A percentile compares a stretch with the other conserved stretches of the same genome.
Evolutionary conservation across 805 yeast genomes (phyloP).

Genomic region (Limtongia smithiae): DNA sequence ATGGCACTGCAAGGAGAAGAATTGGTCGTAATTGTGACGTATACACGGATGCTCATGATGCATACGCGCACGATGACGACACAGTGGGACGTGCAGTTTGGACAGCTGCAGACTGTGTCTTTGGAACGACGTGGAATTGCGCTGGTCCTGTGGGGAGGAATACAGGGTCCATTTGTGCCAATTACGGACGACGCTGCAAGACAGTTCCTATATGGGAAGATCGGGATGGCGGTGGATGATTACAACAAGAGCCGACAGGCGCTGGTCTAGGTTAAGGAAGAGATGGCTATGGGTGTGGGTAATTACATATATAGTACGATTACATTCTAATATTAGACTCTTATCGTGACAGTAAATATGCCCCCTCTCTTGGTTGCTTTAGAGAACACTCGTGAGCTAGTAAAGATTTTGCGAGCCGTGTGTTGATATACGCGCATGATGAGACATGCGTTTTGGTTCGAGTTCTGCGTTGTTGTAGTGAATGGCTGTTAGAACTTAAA

Average conservation of each 20-base stretch:
- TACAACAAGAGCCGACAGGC: conserved; percentile 46
- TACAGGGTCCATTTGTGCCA: conserved; percentile 73
- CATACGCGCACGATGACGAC: conserved; percentile 56
- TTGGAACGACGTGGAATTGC: conserved; percentile 77
- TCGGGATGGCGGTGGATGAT: conserved; percentile 76
- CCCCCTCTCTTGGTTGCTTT: too few species aligned
- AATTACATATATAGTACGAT: background rate
- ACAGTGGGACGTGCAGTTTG: conserved; percentile 70
- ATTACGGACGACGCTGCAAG: conserved; percentile 64
- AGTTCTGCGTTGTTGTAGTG: too few species aligned
- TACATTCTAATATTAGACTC: too few species aligned
- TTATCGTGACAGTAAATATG: too few species aligned
- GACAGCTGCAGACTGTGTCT: conserved; percentile 63
- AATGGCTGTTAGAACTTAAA: too few species aligned
- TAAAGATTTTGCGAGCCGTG: too few species aligned
- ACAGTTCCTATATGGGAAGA: conserved; percentile 62
- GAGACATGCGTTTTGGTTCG: too few species aligned
- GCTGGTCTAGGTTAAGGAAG: conserved; percentile 5
- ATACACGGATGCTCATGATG: conserved; percentile 63
- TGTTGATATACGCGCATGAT: too few species aligned
- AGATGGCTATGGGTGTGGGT: background rate
- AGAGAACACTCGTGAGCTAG: too few species aligned
- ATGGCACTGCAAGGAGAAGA: conserved; percentile 78
- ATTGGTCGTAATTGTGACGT: conserved; percentile 70
- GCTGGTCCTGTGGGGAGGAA: conserved; percentile 54